Evolutionary conservation across 75 land plant species (phyloP).

Genomic region (Larix kaempferi): DNA sequence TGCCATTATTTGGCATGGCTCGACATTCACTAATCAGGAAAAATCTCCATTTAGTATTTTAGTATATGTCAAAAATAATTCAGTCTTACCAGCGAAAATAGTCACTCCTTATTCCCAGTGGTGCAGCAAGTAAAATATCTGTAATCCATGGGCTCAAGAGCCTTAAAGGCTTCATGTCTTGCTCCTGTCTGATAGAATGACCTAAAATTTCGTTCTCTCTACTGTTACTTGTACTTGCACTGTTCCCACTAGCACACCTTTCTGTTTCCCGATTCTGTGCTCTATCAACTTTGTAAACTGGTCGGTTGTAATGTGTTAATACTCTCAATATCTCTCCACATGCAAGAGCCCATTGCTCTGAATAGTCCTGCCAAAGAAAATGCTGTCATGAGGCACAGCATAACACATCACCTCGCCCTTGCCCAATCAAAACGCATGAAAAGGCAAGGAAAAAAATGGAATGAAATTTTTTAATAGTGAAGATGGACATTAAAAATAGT

Average conservation of each 20-base stretch:
- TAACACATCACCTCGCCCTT: neutral
- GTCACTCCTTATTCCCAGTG: slow-evolving; percentile 79
- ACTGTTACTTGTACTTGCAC: slow-evolving; percentile 41
- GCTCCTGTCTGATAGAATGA: slow-evolving; percentile 19
- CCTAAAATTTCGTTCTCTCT: slow-evolving; percentile 15
- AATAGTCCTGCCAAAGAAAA: slow-evolving; percentile 60
- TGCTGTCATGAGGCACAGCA: neutral
- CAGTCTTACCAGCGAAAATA: slow-evolving; percentile 83
- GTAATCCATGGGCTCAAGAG: slow-evolving; percentile 95
- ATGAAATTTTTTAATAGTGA: neutral
- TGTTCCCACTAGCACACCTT: slow-evolving; percentile 38
- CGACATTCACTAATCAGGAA: neutral
- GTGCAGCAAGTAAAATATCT: slow-evolving; percentile 89
- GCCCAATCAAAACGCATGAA: neutral
- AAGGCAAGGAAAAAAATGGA: neutral
- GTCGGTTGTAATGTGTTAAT: slow-evolving; percentile 89
- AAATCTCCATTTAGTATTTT: neutral
- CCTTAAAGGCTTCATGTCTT: slow-evolving; percentile 68
- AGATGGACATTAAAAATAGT: neutral
- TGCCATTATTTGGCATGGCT: neutral
- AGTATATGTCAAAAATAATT: neutral
- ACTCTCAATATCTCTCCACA: slow-evolving; percentile 88
- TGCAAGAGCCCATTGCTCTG: slow-evolving; percentile 94
- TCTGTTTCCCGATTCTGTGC: slow-evolving; percentile 32
- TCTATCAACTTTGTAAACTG: slow-evolving; percentile 57